Base-by-base conservation (phyloP, 495 filamentous ascomycete species). In the Neurospora tetrasperma region DNA sequence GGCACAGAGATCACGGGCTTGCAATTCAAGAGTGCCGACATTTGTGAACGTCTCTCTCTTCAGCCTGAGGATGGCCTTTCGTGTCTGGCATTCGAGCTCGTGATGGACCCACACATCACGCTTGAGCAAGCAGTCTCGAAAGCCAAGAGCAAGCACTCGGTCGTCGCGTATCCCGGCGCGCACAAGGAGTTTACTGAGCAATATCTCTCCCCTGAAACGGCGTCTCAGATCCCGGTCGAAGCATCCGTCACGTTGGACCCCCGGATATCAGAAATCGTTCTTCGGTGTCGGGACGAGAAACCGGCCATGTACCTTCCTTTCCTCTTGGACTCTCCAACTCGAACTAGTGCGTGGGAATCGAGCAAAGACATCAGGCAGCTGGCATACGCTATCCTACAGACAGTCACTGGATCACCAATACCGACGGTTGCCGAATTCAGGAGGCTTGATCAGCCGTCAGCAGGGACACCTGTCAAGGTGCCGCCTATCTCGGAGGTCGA, bases 271-370 rank as follows among this genome's bases (percentile, higher is more conserved):
- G 87, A 88, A 74, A 41, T 85, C 38, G 77, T 82, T 20, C 74
- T 85, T 9, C 83, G 85, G 44, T 79, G 83, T 69, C 42, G 78
- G 35, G 79, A 78, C 0, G 10, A 70, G 8, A 54, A 73, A 3
- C 68, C 79, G 9, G 79, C 83, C 46, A 84, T 92, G 43, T 92
- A 89, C 73, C 83, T 93, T 9, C 86, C 88, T 0, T 80, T 87
- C 41, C 75, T 91, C 2, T 78, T 87, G 16, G 90, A 93, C 72
- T 89, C 86, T 73, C 87, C 86, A 43, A 70, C 82, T 7, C 84
- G 88, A 44, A 84, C 84, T 44, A 92, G 88, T 74, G 88, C 89
- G 4, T 94, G 92, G 92, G 84, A 84, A 71, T 74, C 84, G 14
- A 90, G 89, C 70, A 85, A 83, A 16, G 31, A 69, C 0, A 78